Conservation (phyloP, 805 yeast species). For the Isabelozyma pseudorhagii region DNA sequence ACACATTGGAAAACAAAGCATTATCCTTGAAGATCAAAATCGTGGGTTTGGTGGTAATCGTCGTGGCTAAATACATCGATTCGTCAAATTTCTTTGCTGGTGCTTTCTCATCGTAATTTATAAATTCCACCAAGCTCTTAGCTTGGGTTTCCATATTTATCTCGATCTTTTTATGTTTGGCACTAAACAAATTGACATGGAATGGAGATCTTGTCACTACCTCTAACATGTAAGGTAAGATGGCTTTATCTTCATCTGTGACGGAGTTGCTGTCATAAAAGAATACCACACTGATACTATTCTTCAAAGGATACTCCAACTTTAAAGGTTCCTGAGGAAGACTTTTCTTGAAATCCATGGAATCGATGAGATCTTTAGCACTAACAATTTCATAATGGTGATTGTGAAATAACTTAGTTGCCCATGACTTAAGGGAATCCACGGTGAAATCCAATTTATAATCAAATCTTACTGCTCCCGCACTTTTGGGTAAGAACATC, state of each 20-base stretch:
- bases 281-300: constrained; percentile 51
- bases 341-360: constrained; percentile 23
- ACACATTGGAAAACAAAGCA: constrained; percentile 48
- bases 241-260: constrained; percentile 59
- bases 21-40: constrained; percentile 59
- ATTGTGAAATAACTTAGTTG: constrained; percentile 46
- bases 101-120: constrained; percentile 40
- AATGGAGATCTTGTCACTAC: constrained; percentile 56
- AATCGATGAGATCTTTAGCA: constrained; percentile 25
- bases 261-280: constrained; percentile 48
- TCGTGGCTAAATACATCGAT: constrained; percentile 46
- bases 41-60: constrained; percentile 61
- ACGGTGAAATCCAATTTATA: constrained; percentile 36
- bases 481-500: constrained; percentile 50
- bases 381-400: constrained; percentile 35
- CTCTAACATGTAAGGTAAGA: constrained; percentile 59
- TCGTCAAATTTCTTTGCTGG: constrained; percentile 36
- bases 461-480: constrained; percentile 47
- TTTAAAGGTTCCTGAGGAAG: constrained; percentile 31
- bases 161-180: constrained; percentile 42
- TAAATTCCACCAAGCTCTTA: constrained; percentile 35
- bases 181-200: constrained; percentile 51
- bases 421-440: constrained; percentile 38
- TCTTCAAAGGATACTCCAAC: constrained; percentile 34
- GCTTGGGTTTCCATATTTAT: constrained; percentile 41